phyloP scores from a whole-genome alignment of 1,284 basidiomycete genomes.

The Tilletia horrida region DNA sequence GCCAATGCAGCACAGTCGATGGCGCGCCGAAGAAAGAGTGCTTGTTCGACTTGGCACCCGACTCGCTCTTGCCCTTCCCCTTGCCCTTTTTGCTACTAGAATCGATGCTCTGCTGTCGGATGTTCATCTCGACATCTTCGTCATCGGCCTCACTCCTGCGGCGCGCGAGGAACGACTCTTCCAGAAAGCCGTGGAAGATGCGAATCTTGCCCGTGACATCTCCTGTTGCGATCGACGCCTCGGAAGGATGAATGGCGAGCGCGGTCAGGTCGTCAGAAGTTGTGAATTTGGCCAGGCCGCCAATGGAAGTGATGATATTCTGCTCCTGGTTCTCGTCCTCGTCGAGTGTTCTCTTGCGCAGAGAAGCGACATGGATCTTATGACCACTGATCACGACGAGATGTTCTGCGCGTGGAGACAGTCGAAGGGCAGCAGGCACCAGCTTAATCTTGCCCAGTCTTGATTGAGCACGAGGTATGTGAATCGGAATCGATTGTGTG shows the following conservation, averaged over 20 bases:
- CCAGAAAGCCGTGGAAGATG: slow-evolving; percentile 54
- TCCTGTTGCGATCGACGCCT: slow-evolving; percentile 92
- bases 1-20: slow-evolving; percentile 90
- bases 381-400: slow-evolving; percentile 5
- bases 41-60: not conserved
- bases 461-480: slow-evolving; percentile 56
- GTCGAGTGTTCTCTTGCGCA: not conserved
- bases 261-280: slow-evolving; percentile 66
- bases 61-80: not conserved
- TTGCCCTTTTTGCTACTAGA: no score
- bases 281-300: slow-evolving; percentile 19
- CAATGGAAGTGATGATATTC: not conserved
- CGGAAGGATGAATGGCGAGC: slow-evolving; percentile 79
- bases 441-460: slow-evolving; percentile 72
- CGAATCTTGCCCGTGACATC: slow-evolving; percentile 80
- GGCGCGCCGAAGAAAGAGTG: slow-evolving; percentile 57
- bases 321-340: not conserved
- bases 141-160: not conserved
- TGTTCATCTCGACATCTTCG: not conserved
- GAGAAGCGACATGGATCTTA: slow-evolving; percentile 14
- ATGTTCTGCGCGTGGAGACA: not conserved
- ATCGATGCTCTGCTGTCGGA: not conserved
- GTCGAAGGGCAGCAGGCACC: slow-evolving; percentile 57
- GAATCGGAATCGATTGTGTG: slow-evolving; percentile 13
- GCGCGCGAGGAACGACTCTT: slow-evolving; percentile 7